Percentiles rank a stretch among this genome's conserved stretches.
Evolutionary conservation across 2,329 filamentous ascomycete species (phyloP).

Genomic region (Ceratocystis harringtonii): DNA sequence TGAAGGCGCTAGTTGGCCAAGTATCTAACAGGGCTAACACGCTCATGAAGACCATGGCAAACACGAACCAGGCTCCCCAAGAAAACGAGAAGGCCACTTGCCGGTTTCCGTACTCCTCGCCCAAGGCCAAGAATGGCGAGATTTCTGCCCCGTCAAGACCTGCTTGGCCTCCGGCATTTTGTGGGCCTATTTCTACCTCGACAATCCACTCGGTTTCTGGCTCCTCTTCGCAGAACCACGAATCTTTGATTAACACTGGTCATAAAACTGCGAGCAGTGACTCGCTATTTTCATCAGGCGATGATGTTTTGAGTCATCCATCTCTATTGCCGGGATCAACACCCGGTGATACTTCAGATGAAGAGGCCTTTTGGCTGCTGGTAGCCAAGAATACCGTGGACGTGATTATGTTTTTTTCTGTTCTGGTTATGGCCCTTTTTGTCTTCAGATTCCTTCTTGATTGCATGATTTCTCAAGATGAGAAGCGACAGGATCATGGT

Average conservation of each 20-base stretch:
- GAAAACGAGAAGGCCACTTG: neutral
- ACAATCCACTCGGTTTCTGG: neutral
- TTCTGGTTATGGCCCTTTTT: neutral
- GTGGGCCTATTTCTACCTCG: neutral
- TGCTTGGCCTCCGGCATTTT: conserved; percentile 16
- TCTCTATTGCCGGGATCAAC: neutral
- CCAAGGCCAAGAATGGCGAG: neutral
- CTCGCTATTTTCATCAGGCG: neutral
- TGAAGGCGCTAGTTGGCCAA: conserved; percentile 12
- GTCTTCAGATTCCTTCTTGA: neutral
- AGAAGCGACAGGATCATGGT: neutral
- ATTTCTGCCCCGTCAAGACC: conserved; percentile 7
- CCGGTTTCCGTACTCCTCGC: conserved; percentile 9
- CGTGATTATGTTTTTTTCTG: neutral
- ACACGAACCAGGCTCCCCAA: neutral
- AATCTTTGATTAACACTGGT: conserved; percentile 8
- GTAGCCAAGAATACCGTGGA: neutral
- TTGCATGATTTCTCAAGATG: neutral
- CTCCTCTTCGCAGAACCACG: neutral
- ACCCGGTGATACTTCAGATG: neutral
- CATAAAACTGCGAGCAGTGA: neutral
- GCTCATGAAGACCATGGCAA: conserved; percentile 2
- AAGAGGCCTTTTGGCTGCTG: neutral
- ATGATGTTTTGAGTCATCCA: neutral
- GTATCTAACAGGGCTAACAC: conserved; percentile 10